These are phyloP conservation scores for Vitis cinerea DNA, from an alignment of 164 flowering plant genomes.

Conservation along the genomic window DNA sequence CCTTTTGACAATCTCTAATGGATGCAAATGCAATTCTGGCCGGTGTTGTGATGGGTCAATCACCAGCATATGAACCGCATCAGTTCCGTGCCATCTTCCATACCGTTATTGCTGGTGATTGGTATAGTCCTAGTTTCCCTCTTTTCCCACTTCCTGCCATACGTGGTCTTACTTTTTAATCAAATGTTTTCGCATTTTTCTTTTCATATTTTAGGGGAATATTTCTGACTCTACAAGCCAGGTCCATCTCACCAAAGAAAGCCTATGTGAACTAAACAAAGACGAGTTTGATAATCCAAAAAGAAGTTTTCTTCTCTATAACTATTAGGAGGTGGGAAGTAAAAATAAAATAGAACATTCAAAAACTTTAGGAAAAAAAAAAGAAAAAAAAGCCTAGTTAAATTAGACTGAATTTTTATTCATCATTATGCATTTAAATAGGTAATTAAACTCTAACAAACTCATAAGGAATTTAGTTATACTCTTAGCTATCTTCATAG, in stretches of 20 bases:
- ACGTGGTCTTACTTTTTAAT: background rate
- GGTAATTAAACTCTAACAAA: too few species aligned
- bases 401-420: too few species aligned
- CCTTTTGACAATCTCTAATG: background rate
- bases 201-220: conserved; percentile 56
- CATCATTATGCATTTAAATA: too few species aligned
- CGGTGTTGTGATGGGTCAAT: conserved; percentile 81
- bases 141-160: background rate
- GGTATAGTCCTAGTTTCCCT: conserved; percentile 36
- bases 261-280: conserved; percentile 8
- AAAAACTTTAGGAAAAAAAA: too few species aligned
- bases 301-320: too few species aligned
- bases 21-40: conserved; percentile 74
- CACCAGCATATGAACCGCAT: conserved; percentile 66
- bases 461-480: too few species aligned
- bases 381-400: too few species aligned
- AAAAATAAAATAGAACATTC: too few species aligned
- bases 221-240: conserved; percentile 72
- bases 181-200: background rate
- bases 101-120: conserved; percentile 71
- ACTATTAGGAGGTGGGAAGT: too few species aligned
- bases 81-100: conserved; percentile 86
- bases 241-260: conserved; percentile 44
- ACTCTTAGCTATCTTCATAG: too few species aligned
- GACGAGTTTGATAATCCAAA: too few species aligned